Conservation (phyloP, 345 rosid species). For the Boechera stricta region DNA sequence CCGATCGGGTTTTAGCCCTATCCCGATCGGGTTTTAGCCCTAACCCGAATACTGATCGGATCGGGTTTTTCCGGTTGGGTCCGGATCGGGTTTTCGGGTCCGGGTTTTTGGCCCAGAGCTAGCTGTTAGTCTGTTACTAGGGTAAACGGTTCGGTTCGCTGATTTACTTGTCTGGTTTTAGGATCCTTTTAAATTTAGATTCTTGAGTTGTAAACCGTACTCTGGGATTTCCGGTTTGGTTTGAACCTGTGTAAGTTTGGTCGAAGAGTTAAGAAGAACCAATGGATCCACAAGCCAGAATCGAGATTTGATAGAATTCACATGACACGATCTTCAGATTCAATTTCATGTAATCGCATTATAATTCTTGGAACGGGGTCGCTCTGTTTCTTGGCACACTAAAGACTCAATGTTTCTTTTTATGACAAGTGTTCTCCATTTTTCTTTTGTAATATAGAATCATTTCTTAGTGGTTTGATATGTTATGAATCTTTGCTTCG, state of each 20-base stretch:
- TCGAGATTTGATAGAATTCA: background rate
- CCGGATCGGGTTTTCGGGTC: too few relatives aligned
- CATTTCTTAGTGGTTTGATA: background rate
- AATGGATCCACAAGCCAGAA: background rate
- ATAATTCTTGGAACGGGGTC: background rate
- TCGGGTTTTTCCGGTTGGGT: too few relatives aligned
- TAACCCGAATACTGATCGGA: too few relatives aligned
- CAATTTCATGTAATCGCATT: background rate
- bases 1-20: too few relatives aligned
- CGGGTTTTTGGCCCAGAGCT: too few relatives aligned
- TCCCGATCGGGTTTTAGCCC: too few relatives aligned
- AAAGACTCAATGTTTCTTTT: background rate
- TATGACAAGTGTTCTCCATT: background rate
- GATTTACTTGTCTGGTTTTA: background rate
- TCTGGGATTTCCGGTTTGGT: background rate
- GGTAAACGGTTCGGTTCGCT: background rate
- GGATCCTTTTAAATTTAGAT: background rate
- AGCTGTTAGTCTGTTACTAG: too few relatives aligned
- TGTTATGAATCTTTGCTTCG: background rate
- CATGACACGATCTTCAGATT: background rate
- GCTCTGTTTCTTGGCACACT: background rate
- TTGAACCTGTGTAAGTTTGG: background rate
- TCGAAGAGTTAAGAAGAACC: too few relatives aligned
- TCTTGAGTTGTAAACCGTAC: background rate
- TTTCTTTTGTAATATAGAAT: background rate